Conservation (phyloP, 805 yeast species). For the Wickerhamiella brachini region DNA sequence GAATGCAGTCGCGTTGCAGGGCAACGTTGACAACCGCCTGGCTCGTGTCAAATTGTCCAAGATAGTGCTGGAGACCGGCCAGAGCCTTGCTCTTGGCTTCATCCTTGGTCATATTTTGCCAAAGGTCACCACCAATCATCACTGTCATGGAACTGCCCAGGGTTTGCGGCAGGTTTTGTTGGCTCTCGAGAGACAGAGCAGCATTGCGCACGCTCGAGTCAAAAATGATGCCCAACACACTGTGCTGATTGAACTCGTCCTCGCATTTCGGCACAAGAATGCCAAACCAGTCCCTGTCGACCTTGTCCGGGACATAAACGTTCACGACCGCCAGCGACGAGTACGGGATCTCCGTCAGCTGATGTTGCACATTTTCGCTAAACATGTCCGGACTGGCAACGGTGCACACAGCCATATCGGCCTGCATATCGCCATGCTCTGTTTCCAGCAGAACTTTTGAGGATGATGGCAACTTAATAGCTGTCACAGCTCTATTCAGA, state of each 20-base stretch:
- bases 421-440: neutral
- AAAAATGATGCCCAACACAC: conserved; percentile 73
- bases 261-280: conserved; percentile 58
- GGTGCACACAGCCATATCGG: conserved; percentile 14
- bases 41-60: conserved; percentile 24
- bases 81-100: conserved; percentile 24
- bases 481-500: conserved; percentile 9
- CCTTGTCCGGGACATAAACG: conserved; percentile 37
- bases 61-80: conserved; percentile 28
- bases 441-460: conserved; percentile 2
- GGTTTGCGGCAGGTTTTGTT: conserved; percentile 3
- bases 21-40: conserved; percentile 24
- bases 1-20: conserved; percentile 49
- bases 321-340: conserved; percentile 56
- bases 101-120: conserved; percentile 23
- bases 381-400: conserved; percentile 11
- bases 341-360: conserved; percentile 32
- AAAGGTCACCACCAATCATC: conserved; percentile 79
- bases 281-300: conserved; percentile 61
- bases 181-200: conserved; percentile 23
- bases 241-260: conserved; percentile 34
- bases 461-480: neutral
- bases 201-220: conserved; percentile 73
- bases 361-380: conserved; percentile 2
- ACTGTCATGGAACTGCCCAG: conserved; percentile 47